These are phyloP conservation scores for Aspergillus fumigatus DNA, from an alignment of 2,329 filamentous ascomycete genomes.

Conservation along the genomic window DNA sequence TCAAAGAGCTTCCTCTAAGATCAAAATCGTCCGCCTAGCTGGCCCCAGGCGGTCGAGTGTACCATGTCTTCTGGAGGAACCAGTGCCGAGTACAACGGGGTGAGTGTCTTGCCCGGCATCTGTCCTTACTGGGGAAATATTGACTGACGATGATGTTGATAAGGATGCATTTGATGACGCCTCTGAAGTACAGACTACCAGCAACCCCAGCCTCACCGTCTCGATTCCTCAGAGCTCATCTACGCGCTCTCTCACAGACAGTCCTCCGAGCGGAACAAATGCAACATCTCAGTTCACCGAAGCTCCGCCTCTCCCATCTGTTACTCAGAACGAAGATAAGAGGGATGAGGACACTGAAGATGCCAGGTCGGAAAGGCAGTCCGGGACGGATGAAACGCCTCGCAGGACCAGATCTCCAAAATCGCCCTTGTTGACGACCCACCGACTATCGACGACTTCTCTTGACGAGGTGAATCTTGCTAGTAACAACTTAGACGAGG, in stretches of 20 bases:
- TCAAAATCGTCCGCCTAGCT: slow-evolving; percentile 4
- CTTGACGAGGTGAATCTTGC: slow-evolving; percentile 64
- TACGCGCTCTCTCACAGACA: slow-evolving; percentile 57
- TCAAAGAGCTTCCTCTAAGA: neutral
- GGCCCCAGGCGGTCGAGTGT: slow-evolving; percentile 3
- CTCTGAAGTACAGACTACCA: slow-evolving; percentile 39
- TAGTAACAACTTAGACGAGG: slow-evolving; percentile 52
- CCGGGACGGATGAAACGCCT: slow-evolving; percentile 30
- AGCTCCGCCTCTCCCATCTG: slow-evolving; percentile 25
- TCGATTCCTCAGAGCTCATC: slow-evolving; percentile 43
- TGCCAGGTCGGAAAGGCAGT: slow-evolving; percentile 21
- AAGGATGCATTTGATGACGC: slow-evolving; percentile 84
- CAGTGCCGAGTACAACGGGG: slow-evolving; percentile 42
- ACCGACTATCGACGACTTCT: slow-evolving; percentile 53
- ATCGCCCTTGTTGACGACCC: slow-evolving; percentile 50
- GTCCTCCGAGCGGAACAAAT: slow-evolving; percentile 36
- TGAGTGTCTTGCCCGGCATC: slow-evolving; percentile 19
- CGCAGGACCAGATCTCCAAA: slow-evolving; percentile 39
- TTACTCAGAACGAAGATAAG: slow-evolving; percentile 20
- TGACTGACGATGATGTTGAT: slow-evolving; percentile 2
- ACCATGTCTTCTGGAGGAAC: slow-evolving; percentile 37
- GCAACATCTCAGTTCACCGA: slow-evolving; percentile 35
- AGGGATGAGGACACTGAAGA: slow-evolving; percentile 20
- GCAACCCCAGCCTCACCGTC: slow-evolving; percentile 23
- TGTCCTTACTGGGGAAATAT: slow-evolving; percentile 9